phyloP scores from a whole-genome alignment of 2,329 filamentous ascomycete species.

The Amauroascus verrucosus region DNA sequence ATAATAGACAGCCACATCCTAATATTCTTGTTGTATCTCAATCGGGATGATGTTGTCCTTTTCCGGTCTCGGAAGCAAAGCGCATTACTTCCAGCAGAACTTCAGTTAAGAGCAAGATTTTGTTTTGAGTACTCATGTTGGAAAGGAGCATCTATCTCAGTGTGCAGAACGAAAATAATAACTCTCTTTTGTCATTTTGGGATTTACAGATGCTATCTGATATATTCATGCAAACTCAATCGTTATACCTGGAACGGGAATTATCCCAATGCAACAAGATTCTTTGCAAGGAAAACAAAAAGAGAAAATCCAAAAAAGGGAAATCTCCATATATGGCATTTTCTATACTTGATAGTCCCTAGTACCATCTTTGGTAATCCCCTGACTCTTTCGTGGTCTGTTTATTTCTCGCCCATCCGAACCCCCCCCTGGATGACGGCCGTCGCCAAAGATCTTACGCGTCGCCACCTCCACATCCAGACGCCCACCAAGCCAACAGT shows the following conservation, averaged over 20 bases:
- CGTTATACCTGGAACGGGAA: background rate
- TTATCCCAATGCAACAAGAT: background rate
- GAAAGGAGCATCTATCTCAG: background rate
- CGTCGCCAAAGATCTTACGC: slow-evolving; percentile 10
- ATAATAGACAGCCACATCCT: background rate
- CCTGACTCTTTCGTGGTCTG: too few species aligned
- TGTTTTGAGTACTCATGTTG: background rate
- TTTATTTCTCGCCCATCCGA: background rate
- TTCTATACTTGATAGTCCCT: too few species aligned
- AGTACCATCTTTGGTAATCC: background rate
- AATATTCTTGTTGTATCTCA: background rate
- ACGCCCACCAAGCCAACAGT: slow-evolving; percentile 24
- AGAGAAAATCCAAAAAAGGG: too few species aligned
- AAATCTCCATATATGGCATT: background rate
- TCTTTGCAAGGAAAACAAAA: background rate
- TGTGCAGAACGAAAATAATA: background rate
- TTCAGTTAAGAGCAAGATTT: background rate
- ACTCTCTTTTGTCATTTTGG: background rate
- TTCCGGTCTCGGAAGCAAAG: background rate
- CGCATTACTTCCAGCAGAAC: background rate
- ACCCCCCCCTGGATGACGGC: background rate
- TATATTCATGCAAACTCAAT: slow-evolving; percentile 2
- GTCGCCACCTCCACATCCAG: slow-evolving; percentile 24
- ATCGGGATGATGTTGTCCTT: background rate
- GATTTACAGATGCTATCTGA: background rate